Conservation (phyloP, 2,329 filamentous ascomycete species). For the Stachybotrys echinatus region DNA sequence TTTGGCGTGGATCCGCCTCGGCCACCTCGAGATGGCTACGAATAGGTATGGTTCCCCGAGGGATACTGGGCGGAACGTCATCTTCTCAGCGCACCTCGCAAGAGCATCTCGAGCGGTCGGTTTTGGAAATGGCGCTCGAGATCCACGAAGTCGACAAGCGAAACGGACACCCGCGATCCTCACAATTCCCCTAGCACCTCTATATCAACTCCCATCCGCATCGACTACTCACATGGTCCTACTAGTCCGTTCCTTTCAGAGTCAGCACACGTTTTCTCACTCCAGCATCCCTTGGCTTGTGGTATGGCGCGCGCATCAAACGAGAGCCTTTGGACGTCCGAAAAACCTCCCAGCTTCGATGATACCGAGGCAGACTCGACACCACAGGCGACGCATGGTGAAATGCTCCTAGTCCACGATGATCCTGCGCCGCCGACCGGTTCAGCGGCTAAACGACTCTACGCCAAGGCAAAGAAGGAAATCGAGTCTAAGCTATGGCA, state of each 20-base stretch:
- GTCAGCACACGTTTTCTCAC: constrained; percentile 40
- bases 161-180: constrained; percentile 18
- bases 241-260: constrained; percentile 41
- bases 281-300: constrained; percentile 29
- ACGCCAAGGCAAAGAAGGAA: constrained; percentile 15
- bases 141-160: constrained; percentile 30
- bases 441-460: constrained; percentile 5
- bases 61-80: constrained; percentile 60
- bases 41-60: constrained; percentile 60
- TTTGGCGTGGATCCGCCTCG: constrained; percentile 47
- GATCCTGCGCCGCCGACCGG: constrained; percentile 2
- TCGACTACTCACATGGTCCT: constrained; percentile 12
- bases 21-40: constrained; percentile 45
- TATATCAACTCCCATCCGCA: constrained; percentile 8
- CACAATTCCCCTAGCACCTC: constrained; percentile 19
- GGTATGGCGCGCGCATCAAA: constrained; percentile 5
- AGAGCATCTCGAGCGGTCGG: constrained; percentile 26
- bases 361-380: background rate
- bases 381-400: background rate
- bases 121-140: constrained; percentile 36
- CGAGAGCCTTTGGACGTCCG: constrained; percentile 6
- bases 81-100: constrained; percentile 15
- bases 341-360: constrained; percentile 1
- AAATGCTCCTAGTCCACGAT: background rate
- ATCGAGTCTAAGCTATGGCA: constrained; percentile 15